phyloP scores from a whole-genome alignment of 768 basidiomycete species.

The Lactarius evosmus region DNA sequence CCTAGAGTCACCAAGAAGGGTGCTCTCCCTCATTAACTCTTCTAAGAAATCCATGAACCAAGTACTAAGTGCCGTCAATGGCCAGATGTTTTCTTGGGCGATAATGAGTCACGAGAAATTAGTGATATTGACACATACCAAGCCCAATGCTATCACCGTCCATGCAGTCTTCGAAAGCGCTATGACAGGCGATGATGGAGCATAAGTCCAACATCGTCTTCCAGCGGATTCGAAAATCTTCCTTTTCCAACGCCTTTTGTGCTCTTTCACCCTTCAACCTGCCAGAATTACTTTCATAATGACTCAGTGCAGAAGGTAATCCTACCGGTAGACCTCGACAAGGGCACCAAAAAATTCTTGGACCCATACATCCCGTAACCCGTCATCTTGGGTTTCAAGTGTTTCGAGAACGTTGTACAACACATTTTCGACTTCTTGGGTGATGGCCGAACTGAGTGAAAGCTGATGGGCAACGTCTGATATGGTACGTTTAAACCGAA shows the following conservation, averaged over 20 bases:
- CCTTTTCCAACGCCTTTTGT: slow-evolving; percentile 38
- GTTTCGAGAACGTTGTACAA: slow-evolving; percentile 46
- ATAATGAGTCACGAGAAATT: slow-evolving; percentile 8
- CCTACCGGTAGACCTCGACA: slow-evolving; percentile 39
- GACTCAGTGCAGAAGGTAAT: slow-evolving; percentile 7
- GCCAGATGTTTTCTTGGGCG: slow-evolving; percentile 65
- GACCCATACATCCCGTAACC: slow-evolving; percentile 41
- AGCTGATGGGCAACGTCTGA: slow-evolving; percentile 60
- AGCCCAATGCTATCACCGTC: slow-evolving; percentile 62
- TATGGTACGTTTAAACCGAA: slow-evolving; percentile 51
- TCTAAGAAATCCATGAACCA: slow-evolving; percentile 66
- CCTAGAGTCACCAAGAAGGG: slow-evolving; percentile 36
- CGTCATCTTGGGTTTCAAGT: slow-evolving; percentile 45
- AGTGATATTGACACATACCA: slow-evolving; percentile 39
- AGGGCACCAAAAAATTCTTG: slow-evolving; percentile 52
- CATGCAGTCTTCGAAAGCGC: slow-evolving; percentile 64
- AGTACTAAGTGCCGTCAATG: slow-evolving; percentile 55
- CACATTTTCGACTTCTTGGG: slow-evolving; percentile 44
- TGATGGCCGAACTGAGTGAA: slow-evolving; percentile 40
- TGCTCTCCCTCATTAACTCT: slow-evolving; percentile 54
- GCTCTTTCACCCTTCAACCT: slow-evolving; percentile 37
- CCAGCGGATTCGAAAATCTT: slow-evolving; percentile 48
- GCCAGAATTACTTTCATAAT: slow-evolving; percentile 2
- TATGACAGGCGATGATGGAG: slow-evolving; percentile 55
- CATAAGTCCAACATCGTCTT: slow-evolving; percentile 63